Base-by-base conservation (phyloP, 192 early-diverging fungal species). In the Neocallimastix lanati region DNA sequence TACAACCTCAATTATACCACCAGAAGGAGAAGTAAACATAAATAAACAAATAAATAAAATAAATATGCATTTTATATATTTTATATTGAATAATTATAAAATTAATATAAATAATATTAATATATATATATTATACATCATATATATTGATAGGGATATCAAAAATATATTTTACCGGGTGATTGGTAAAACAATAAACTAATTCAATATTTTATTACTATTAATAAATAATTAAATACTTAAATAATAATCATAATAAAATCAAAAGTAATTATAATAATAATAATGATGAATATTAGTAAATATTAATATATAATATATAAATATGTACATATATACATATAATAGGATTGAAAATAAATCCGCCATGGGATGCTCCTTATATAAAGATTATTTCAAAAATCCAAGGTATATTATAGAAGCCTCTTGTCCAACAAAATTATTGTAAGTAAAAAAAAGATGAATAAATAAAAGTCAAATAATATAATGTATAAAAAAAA, bases 351-450 rank as follows among this genome's bases (percentile, higher is more conserved):
- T 93, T 91, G 90, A 83, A 80, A 80, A 82, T 82, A 0, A 28
- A 38, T 36, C n/a, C 6, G 78, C 76, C 76, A 16, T 76, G n/a
- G 14, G 27, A 78, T 38, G 29, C 81, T 81, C 50, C 35, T 79
- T 90, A 90, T 3, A 84, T 88, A 28, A 88, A 82, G 80, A 88
- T 90, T 29, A 87, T 89, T 29, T 84, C 25, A 84, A 85, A 80
- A 93, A 91, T 79, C 92, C 93, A n/a, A 87, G 89, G 28, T 94
- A 91, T 80, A 83, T 88, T 13, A 84, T 94, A 29, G 85, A 88
- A 21, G 83, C 91, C 13, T 82, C 84, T 4, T 86, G 86, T 76
- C 80, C 88, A 82, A 92, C 91, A 1, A 85, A 82, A 0, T 82
- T 94, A 25, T 85, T 88, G 87, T 91, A 86, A 82, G 83, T 79